phyloP scores from a whole-genome alignment of 2,329 filamentous ascomycete genomes.

The Stagonosporopsis tanaceti region DNA sequence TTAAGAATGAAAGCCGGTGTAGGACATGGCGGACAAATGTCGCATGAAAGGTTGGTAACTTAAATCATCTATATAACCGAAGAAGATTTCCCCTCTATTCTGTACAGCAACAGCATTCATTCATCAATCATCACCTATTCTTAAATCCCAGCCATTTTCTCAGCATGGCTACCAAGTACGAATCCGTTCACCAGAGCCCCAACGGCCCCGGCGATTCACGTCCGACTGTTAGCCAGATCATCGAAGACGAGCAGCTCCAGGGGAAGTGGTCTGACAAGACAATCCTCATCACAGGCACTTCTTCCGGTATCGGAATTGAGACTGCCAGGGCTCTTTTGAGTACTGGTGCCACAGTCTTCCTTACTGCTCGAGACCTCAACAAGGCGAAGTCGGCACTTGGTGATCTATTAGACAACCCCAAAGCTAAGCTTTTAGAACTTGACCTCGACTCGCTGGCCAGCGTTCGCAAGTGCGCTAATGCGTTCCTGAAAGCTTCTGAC shows the following conservation, averaged over 20 bases:
- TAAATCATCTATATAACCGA: too few species aligned
- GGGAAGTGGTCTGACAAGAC: slow-evolving; percentile 24
- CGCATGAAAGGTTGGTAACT: too few species aligned
- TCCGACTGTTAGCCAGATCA: neutral
- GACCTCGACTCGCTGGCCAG: slow-evolving; percentile 1
- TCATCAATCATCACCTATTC: too few species aligned
- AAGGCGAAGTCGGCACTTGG: neutral
- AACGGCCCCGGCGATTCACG: neutral
- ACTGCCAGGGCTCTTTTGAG: slow-evolving; percentile 51
- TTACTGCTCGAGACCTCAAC: neutral
- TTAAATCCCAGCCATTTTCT: too few species aligned
- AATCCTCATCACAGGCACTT: slow-evolving; percentile 37
- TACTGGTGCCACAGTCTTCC: slow-evolving; percentile 47
- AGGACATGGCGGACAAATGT: too few species aligned
- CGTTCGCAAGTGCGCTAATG: neutral
- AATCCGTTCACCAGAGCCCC: neutral
- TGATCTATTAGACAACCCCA: too few species aligned
- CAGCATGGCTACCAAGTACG: neutral
- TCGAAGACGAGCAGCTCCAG: neutral
- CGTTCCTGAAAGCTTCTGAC: neutral
- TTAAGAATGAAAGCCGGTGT: too few species aligned
- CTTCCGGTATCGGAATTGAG: slow-evolving; percentile 40
- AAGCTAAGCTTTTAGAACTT: neutral
- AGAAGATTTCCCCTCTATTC: too few species aligned
- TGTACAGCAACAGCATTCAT: too few species aligned